Evolutionary conservation across 768 basidiomycete species (phyloP).

Genomic region (Mycena belliarum): DNA sequence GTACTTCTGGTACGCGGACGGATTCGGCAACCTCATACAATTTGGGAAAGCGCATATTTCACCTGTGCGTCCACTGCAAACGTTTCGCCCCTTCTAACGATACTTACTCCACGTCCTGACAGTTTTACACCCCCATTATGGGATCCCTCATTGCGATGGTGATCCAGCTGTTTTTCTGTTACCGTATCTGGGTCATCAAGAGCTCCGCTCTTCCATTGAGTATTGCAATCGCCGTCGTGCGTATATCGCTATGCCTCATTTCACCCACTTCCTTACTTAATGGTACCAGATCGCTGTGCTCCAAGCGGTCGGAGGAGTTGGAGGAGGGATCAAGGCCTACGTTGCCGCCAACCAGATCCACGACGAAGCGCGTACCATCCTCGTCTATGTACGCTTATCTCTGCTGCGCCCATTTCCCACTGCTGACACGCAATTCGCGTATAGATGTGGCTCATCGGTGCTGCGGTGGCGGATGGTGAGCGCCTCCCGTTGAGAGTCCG

Average conservation of each 20-base stretch:
- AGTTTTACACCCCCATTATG: conserved; percentile 18
- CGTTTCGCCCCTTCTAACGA: neutral
- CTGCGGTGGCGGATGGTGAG: conserved; percentile 13
- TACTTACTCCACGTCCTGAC: neutral
- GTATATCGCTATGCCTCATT: neutral
- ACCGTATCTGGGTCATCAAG: conserved; percentile 20
- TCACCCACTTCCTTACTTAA: neutral
- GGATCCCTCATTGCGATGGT: neutral
- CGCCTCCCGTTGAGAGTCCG: neutral
- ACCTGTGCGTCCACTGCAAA: conserved; percentile 1
- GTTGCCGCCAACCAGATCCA: conserved; percentile 11
- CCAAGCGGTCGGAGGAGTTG: conserved; percentile 14
- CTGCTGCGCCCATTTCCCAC: neutral
- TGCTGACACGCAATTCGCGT: neutral
- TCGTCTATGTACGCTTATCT: conserved; percentile 11
- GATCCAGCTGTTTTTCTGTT: conserved; percentile 18
- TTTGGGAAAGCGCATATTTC: conserved; percentile 15
- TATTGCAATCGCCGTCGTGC: conserved; percentile 14
- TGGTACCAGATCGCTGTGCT: conserved; percentile 3
- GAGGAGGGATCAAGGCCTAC: conserved; percentile 17
- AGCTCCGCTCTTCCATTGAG: conserved; percentile 9
- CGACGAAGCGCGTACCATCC: conserved; percentile 11
- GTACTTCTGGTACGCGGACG: conserved; percentile 17
- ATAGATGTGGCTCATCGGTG: conserved; percentile 21
- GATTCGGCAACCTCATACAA: conserved; percentile 18